Base-by-base conservation (phyloP, 768 basidiomycete genomes). In the Leccinum uliginosum region DNA sequence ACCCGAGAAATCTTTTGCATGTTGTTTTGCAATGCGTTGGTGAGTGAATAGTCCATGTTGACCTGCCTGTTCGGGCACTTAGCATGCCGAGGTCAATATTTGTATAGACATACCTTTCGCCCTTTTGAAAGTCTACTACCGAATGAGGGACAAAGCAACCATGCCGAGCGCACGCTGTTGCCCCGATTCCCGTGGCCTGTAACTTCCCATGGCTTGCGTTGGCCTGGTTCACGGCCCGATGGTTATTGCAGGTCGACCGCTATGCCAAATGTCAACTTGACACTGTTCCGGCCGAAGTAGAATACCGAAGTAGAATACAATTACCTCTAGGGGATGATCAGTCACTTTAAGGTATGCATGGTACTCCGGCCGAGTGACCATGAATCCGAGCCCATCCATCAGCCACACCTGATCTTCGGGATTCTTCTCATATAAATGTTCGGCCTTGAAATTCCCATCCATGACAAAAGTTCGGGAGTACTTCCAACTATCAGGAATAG, bases 111-210 rank as follows among this genome's bases (percentile, higher is more conserved):
- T 35, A 35, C 15, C 15, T 0, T 74, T 67, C 0, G 73, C 26
- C 26, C 26, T 26, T 26, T 26, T 26, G 26, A 26, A 26, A 26
- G 6, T 26, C 26, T 7, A 26, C 72, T 2, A 71, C 51, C 0
- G 62, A 58, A 48, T 71, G 65, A 0, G 67, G 72, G 21, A 62
- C 48, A 66, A 74, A 54, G 32, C 51, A 57, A 0, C 55, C 40
- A 19, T 59, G 51, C 17, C 1, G 11, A 1, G 47, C 51, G 44
- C 51, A 59, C 0, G 51, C 55, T 4, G 30, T 52, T 0, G 50
- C 47, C 1, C 43, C 51, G 1, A 59, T 35, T 4, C 59, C 47
- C 3, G 55, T 57, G 0, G 32, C 47, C 0, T 1, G 0, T 9
- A 59, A 10, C 5, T 17, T n/a, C 15, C 19, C n/a, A 44, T 19